Percentiles rank a stretch among this genome's conserved stretches.
These are phyloP conservation scores for Clitoria ternatea DNA, from an alignment of 306 rosid species.

Conservation along the genomic window DNA sequence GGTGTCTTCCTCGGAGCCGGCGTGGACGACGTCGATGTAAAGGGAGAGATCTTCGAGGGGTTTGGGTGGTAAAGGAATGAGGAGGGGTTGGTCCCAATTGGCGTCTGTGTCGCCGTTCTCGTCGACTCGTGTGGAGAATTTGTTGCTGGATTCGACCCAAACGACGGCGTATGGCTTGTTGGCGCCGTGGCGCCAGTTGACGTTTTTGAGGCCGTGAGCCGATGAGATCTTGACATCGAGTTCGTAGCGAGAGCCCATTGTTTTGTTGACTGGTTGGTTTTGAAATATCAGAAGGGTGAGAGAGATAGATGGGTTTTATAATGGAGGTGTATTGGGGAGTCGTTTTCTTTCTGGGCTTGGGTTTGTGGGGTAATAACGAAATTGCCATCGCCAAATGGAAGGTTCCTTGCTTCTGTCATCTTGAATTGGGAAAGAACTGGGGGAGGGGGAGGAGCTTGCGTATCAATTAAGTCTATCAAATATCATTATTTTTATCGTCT, in stretches of 20 bases:
- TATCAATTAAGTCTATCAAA: background rate
- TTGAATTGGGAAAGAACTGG: background rate
- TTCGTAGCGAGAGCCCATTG: constrained; percentile 64
- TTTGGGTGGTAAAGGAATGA: constrained; percentile 40
- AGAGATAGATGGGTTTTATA: background rate
- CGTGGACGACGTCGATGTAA: constrained; percentile 67
- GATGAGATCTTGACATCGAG: constrained; percentile 50
- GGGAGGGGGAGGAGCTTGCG: background rate
- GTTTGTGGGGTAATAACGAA: background rate
- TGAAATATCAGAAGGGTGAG: background rate
- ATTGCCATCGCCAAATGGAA: background rate
- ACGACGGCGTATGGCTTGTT: constrained; percentile 75
- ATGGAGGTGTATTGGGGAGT: background rate
- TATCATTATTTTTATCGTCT: too few species aligned
- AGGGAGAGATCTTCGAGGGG: constrained; percentile 55
- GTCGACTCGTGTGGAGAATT: constrained; percentile 48
- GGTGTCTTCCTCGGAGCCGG: constrained; percentile 57
- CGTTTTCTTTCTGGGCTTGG: background rate
- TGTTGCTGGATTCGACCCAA: constrained; percentile 65
- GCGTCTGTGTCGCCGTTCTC: constrained; percentile 59
- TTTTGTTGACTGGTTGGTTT: background rate
- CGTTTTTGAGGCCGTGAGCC: constrained; percentile 67
- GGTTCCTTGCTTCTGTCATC: background rate
- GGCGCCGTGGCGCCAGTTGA: constrained; percentile 80
- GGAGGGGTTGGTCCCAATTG: constrained; percentile 60